A percentile compares a stretch with the other conserved stretches of the same genome.
Conservation (phyloP, 1,284 basidiomycete species). For the Trichosporon ovoides region DNA sequence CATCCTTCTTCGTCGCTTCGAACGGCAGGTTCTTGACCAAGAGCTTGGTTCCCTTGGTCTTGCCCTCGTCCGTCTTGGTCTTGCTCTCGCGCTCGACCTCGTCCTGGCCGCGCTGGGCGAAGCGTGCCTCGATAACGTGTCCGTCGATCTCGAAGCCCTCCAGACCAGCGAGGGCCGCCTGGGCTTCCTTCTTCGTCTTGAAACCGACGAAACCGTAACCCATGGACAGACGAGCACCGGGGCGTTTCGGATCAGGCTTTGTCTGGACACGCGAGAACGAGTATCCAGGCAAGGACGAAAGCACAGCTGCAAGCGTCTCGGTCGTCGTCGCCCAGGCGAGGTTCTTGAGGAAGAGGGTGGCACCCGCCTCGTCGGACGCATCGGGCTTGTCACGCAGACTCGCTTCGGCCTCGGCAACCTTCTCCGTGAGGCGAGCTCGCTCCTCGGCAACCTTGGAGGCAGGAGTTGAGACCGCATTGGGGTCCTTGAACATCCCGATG, state of each 20-base stretch:
- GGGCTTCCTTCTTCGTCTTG: constrained; percentile 66
- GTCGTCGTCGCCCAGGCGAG: constrained; percentile 83
- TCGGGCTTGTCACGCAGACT: constrained; percentile 49
- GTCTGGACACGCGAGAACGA: constrained; percentile 86
- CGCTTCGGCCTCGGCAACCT: constrained; percentile 24
- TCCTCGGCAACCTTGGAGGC: constrained; percentile 48
- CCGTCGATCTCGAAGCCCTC: constrained; percentile 82
- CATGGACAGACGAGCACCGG: constrained; percentile 68
- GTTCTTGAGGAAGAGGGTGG: constrained; percentile 93
- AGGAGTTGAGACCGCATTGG: constrained; percentile 17
- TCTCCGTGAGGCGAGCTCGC: constrained; percentile 38
- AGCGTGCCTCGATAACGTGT: constrained; percentile 75
- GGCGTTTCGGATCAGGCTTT: constrained; percentile 75
- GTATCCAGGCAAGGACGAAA: constrained; percentile 74
- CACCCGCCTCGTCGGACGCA: constrained; percentile 58
- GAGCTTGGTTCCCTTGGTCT: constrained; percentile 71
- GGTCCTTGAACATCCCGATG: constrained; percentile 62
- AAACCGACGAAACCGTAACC: constrained; percentile 97
- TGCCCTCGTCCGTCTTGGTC: constrained; percentile 44
- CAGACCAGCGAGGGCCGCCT: constrained; percentile 70
- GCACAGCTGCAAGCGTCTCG: constrained; percentile 64
- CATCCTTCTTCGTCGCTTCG: constrained; percentile 88
- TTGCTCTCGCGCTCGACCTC: constrained; percentile 53
- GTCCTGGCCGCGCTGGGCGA: constrained; percentile 77
- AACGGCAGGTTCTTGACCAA: constrained; percentile 97